Base-by-base conservation (phyloP, 1,284 basidiomycete species). In the Trametes pubescens region DNA sequence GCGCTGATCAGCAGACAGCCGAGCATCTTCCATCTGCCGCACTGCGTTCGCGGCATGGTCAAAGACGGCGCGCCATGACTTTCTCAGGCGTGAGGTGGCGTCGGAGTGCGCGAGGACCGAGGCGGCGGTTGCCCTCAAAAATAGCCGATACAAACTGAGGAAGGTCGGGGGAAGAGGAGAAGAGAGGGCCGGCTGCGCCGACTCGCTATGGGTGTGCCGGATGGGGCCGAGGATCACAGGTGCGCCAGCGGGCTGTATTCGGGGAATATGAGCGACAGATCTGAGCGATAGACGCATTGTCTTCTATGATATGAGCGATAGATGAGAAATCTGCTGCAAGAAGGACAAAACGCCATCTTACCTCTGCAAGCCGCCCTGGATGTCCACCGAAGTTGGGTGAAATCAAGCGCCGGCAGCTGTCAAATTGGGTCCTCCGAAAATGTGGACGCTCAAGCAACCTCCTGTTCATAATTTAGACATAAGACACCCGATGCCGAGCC, bases 111-210 rank as follows among this genome's bases (percentile, higher is more conserved):
- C 82, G 4, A 90, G 78, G n/a, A 90, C 87, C 10, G 88, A 80
- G 4, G 85, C 84, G n/a, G 86, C 85, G 35, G 78, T 79, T 14
- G 85, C 80, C 21, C 89, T 82, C 44, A 91, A 76, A 62, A 88
- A 82, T 2, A 92, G 77, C 13, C 90, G 82, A 67, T 92, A 92
- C 1, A 88, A 70, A 64, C 87, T 87, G 7, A 78, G 85, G 67
- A 91, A 86, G 7, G 78, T 75, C 3, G 82, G 62, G 6, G 87
- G 85, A 21, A 89, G 78, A 21, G 65, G 52, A 21, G 49, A 51
- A 4, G 49, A 7, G 4, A 10, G 13, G 18, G 29, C 22, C 11
- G 29, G 2, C 9, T 24, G n/a, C 2, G 7, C 34, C 10, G 51
- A 21, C 22, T 11, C 11, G n/a, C 11, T 13, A 40, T 54, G 35